Conservation (phyloP, 148 eudicot genomes). For the Rhododendron simsii region DNA sequence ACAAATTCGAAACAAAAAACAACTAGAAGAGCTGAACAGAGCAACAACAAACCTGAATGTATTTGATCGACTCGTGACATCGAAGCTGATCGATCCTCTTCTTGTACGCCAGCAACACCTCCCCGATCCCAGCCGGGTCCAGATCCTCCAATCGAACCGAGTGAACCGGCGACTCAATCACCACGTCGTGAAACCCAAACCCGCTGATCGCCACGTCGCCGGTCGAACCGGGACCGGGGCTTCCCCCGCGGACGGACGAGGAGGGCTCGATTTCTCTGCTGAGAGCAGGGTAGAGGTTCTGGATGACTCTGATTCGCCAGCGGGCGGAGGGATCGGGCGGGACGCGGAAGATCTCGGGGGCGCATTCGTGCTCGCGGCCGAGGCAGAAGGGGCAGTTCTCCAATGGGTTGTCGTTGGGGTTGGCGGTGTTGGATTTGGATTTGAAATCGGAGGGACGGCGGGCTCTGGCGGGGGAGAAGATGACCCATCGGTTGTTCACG, state of each 20-base stretch:
- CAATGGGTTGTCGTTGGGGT: constrained; percentile 21
- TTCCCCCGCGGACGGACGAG: background rate
- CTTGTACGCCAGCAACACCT: constrained; percentile 76
- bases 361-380: constrained; percentile 85
- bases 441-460: constrained; percentile 90
- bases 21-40: background rate
- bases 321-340: constrained; percentile 35
- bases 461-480: constrained; percentile 84
- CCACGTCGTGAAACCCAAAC: constrained; percentile 91
- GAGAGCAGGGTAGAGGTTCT: constrained; percentile 86
- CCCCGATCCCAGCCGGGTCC: constrained; percentile 42
- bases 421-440: constrained; percentile 59
- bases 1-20: background rate
- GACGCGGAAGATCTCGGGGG: constrained; percentile 89
- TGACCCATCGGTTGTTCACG: constrained; percentile 68
- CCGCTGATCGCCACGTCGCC: constrained; percentile 39
- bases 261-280: constrained; percentile 41
- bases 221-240: background rate
- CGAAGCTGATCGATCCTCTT: constrained; percentile 64
- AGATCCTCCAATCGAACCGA: constrained; percentile 66
- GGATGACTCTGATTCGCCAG: constrained; percentile 74
- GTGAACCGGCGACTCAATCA: constrained; percentile 77
- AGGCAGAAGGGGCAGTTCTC: constrained; percentile 71
- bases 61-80: constrained; percentile 40
- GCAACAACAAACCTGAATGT: constrained; percentile 58